Base-by-base conservation (phyloP, 106 monocot species). In the Iris macrosiphon region DNA sequence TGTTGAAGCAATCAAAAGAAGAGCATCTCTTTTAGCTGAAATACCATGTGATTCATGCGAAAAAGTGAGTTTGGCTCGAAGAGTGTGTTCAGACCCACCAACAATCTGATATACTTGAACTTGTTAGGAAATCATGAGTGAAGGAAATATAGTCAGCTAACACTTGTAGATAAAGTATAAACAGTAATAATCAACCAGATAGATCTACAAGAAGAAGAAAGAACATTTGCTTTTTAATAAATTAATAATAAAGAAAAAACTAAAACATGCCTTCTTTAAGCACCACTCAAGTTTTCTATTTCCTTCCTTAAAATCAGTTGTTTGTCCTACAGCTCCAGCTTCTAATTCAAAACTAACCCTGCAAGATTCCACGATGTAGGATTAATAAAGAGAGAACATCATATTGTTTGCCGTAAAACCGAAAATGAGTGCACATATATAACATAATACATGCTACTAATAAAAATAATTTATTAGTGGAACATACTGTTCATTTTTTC, bases 321-420 rank as follows among this genome's bases (percentile, higher is more conserved):
- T 78, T 58, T 86, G 79, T 35, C 90, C 90, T 68, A 75, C 52
- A 30, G 90, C 79, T 9, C 90, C 96, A 68, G 85, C 46, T 67
- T 87, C 96, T 52, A 83, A 52, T 44, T 96, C 90, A 78, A 90
- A 96, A 74, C 83, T 96, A 23, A 80, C 96, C 60, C 96, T 96
- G 72, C 51, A 72, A 1, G 62, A 38, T n/a, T n/a, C n/a, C n/a
- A n/a, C n/a, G n/a, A n/a, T n/a, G n/a, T n/a, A n/a, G 23, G 4
- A 56, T 61, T 28, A 21, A 24, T 20, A 15, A 22, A 34, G 22
- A 14, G 9, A 57, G 42, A 1, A 59, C 40, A 59, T 14, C 21
- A 54, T 1, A 55, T 21, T 9, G 23, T 16, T 2, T 13, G n/a
- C 17, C 5, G n/a, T 57, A 1, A 44, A 45, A 0, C 38, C 17